Conservation (phyloP, 192 early-diverging fungal species). For the Paraglomus brasilianum region DNA sequence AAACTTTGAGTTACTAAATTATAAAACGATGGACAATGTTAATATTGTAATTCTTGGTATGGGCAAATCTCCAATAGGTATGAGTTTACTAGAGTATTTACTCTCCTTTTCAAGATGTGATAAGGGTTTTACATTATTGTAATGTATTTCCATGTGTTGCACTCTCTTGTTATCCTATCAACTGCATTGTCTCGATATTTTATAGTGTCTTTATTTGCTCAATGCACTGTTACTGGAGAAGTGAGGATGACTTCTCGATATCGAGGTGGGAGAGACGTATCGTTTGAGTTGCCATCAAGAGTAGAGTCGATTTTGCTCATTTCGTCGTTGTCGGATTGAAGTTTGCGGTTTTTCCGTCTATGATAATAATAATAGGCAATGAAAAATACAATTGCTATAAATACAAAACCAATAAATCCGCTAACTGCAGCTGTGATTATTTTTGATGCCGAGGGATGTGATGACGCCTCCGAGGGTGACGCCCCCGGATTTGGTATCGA, state of each 20-base stretch:
- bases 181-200: background rate
- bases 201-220: slow-evolving; percentile 3
- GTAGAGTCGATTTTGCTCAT: background rate
- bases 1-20: too few relatives aligned
- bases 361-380: background rate
- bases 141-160: too few relatives aligned
- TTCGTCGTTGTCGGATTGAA: background rate
- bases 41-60: too few relatives aligned
- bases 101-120: too few relatives aligned
- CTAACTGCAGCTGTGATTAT: slow-evolving; percentile 32
- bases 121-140: too few relatives aligned
- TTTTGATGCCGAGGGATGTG: too few relatives aligned
- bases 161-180: too few relatives aligned
- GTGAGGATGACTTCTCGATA: background rate
- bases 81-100: too few relatives aligned
- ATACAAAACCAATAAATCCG: slow-evolving; percentile 14
- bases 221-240: background rate
- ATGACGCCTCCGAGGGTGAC: too few relatives aligned
- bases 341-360: background rate
- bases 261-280: background rate
- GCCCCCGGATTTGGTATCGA: background rate
- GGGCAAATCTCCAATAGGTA: too few relatives aligned
- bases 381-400: background rate
- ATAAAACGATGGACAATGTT: too few relatives aligned
- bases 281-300: background rate